A percentile compares a stretch with the other conserved stretches of the same genome.
Conservation (phyloP, 2,329 filamentous ascomycete species). For the Akanthomyces muscarius region DNA sequence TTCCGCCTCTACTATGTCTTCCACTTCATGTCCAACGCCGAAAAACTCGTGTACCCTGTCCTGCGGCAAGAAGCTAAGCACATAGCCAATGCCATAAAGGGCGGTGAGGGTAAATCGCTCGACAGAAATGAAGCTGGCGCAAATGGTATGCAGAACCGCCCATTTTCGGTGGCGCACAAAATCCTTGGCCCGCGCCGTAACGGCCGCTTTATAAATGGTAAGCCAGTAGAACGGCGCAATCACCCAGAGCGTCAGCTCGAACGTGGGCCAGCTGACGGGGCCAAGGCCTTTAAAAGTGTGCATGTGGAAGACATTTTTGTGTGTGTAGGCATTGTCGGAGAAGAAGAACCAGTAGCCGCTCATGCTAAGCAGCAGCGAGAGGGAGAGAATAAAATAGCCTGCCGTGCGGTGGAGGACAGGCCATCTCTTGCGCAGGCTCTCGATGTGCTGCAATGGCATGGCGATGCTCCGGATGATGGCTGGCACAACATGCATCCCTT, state of each 20-base stretch:
- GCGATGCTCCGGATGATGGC: slow-evolving; percentile 9
- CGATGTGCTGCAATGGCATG: slow-evolving; percentile 16
- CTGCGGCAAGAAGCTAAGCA: not conserved
- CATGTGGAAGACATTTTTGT: not conserved
- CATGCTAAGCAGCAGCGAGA: slow-evolving; percentile 8
- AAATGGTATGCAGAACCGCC: slow-evolving; percentile 11
- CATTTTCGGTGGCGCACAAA: slow-evolving; percentile 8
- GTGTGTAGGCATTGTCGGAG: not conserved
- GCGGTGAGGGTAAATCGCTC: not conserved
- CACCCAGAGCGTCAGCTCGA: not conserved
- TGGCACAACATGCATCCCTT: not conserved
- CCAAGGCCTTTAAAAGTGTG: not conserved
- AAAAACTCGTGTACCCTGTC: slow-evolving; percentile 1
- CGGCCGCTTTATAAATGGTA: slow-evolving; percentile 9
- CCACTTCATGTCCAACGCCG: not conserved
- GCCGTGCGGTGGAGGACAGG: not conserved
- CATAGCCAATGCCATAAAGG: not conserved
- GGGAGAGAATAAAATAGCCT: slow-evolving; percentile 6
- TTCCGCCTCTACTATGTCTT: slow-evolving; percentile 10
- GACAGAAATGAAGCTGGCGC: not conserved
- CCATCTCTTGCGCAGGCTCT: not conserved
- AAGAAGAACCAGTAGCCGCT: slow-evolving; percentile 4
- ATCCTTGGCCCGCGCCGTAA: not conserved
- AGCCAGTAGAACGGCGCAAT: slow-evolving; percentile 1
- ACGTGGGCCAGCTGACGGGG: slow-evolving; percentile 6